These are phyloP conservation scores for Meyerozyma athensensis DNA, from an alignment of 1,139 yeast genomes.

Conservation along the genomic window DNA sequence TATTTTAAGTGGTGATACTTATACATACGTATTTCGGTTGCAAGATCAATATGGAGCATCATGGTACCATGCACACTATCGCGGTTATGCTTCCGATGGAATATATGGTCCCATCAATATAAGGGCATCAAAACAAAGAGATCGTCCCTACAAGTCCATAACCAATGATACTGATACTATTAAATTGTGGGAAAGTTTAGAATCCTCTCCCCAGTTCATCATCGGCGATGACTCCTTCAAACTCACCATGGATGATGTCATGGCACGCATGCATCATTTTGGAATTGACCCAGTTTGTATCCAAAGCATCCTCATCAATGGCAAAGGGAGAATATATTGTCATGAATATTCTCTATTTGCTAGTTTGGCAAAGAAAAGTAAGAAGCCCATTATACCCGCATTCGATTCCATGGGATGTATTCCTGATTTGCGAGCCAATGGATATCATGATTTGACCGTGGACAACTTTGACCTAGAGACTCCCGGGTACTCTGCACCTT, in stretches of 20 bases:
- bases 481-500: constrained; percentile 23
- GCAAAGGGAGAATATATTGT: constrained; percentile 29
- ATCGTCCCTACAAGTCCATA: constrained; percentile 22
- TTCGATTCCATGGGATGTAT: constrained; percentile 23
- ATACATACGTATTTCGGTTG: constrained; percentile 34
- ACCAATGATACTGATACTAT: constrained; percentile 13
- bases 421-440: constrained; percentile 14
- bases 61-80: constrained; percentile 50
- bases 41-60: constrained; percentile 41
- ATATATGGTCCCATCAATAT: constrained; percentile 36
- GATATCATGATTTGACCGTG: constrained; percentile 14
- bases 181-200: constrained; percentile 14
- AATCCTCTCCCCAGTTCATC: constrained; percentile 19
- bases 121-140: constrained; percentile 17
- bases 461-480: constrained; percentile 17
- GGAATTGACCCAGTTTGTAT: constrained; percentile 34
- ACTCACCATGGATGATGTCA: constrained; percentile 20
- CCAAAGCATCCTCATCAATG: constrained; percentile 28
- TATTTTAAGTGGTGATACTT: constrained; percentile 30
- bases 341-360: constrained; percentile 13
- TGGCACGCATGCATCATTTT: constrained; percentile 21
- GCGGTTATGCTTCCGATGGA: constrained; percentile 48
- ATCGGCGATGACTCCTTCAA: constrained; percentile 26
- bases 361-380: constrained; percentile 11
- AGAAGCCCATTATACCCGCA: constrained; percentile 8